Base-by-base conservation (phyloP, 2,329 filamentous ascomycete species). In the Zymoseptoria tritici region DNA sequence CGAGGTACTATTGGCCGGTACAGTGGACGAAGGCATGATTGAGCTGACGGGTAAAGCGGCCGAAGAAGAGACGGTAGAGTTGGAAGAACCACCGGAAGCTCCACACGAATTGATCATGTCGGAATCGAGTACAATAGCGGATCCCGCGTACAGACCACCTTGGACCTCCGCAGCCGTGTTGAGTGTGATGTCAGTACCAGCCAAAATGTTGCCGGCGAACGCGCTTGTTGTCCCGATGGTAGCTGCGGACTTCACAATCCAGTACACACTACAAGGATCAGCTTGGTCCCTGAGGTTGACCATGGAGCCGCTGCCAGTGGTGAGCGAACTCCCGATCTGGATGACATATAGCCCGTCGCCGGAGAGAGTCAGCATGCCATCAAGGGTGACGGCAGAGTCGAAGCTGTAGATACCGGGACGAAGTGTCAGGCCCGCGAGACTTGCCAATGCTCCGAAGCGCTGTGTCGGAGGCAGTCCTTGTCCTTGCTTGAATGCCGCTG, bases 361-460 rank as follows among this genome's bases (percentile, higher is more conserved):
- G 19, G 56, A 55, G 11, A 60, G 55, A 20, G 50, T 57, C 16
- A 60, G 42, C 19, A n/a, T 26, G 13, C 58, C 54, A 49, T 50
- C 56, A 21, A 60, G 49, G 19, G n/a, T 13, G 7, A 46, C 54
- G 9, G 54, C 56, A 11, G 49, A 56, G 19, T 55, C 16, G 58
- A 57, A 60, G 16, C n/a, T 54, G 42, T 60, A 60, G 16, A 60
- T 50, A 29, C 58, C 55, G n/a, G 58, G 49, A 31, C 4, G n/a
- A 16, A 60, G 31, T 19, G 50, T 54, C 54, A 20, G 42, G 22
- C 58, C 58, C 20, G 50, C 31, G 20, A 60, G 55, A 57, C 53
- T 52, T 49, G 19, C 54, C 54, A 57, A 31, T 50, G 22, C 52
- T 31, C 7, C 22, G 20, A 54, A 49, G 31, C 16, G 29, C 19